These are phyloP conservation scores for Straminergon stramineum DNA, from an alignment of 225 moss, liverwort and hornwort genomes.

Conservation along the genomic window DNA sequence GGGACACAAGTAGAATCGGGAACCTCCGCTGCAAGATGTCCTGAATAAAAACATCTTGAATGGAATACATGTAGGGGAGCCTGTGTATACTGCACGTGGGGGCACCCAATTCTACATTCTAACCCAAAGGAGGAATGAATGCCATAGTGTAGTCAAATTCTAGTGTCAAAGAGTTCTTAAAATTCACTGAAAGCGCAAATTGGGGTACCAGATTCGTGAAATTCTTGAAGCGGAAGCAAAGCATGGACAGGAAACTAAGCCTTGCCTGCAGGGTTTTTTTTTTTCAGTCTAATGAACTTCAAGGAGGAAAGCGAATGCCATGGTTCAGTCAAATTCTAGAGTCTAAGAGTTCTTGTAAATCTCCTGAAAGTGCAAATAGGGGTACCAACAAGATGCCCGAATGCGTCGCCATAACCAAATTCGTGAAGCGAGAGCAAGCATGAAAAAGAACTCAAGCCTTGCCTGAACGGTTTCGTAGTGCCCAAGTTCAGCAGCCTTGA, in stretches of 20 bases:
- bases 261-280: background rate
- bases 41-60: background rate
- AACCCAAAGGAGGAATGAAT: background rate
- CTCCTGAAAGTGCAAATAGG: background rate
- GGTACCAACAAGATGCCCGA: too few relatives aligned
- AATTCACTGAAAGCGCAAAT: too few relatives aligned
- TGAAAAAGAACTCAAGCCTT: background rate
- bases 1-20: background rate
- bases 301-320: background rate
- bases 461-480: background rate
- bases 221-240: background rate
- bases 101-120: background rate
- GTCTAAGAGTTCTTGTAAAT: background rate
- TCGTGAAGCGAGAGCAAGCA: too few relatives aligned
- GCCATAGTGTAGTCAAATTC: background rate
- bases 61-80: background rate
- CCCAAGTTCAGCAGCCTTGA: constrained; percentile 18
- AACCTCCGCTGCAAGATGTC: background rate
- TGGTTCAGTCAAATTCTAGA: background rate
- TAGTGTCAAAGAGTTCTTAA: background rate
- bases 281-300: background rate
- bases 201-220: background rate
- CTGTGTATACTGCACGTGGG: background rate
- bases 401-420: background rate
- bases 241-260: background rate